Evolutionary conservation across 1,284 basidiomycete species (phyloP), one percentile per base, ranked within the genome.

Genomic region (Naganishia albida): DNA sequence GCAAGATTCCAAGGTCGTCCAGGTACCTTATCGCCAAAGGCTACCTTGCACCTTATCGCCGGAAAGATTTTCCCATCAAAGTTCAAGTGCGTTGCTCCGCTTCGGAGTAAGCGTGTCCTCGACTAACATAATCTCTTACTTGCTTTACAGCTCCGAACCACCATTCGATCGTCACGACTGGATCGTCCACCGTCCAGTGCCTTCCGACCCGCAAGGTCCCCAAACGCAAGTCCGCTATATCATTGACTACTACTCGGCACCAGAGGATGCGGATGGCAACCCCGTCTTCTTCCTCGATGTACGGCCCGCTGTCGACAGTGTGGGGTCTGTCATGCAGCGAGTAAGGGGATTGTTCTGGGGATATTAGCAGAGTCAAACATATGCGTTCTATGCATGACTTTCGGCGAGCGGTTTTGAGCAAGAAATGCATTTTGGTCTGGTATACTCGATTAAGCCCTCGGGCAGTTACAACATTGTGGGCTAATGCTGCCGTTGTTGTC

Each of bases 141-240:
- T 55, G 20, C 12, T 49, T 56, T 66, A 1, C 73, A 96, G 91
- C 78, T 82, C 86, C 40, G 89, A 93, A 73, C 90, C 92, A 6
- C 95, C 96, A 1, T 99, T 99, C 74, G 95, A 99, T 77, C 87
- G 95, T n/a, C 96, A 99, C 77, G 95, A 99, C 81, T 99, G 96
- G 96, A 81, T 96, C 59, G 85, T 99, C 65, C 87, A 88, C 42
- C 86, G 94, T 56, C 85, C 85, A 40, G 81, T 81, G 64, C 75
- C 65, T 23, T 87, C 67, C 67, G 68, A 71, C 65, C 54, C 69
- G 23, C 48, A 59, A 23, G 67, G 60, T 15, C 64, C 66, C 8
- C 44, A 48, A 8, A 67, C 67, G 18, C 71, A 72, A 77, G 87
- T 92, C 55, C 89, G 92, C 75, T 96, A 97, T 79, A 89, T 97